These are phyloP conservation scores for Nemania diffusa DNA, from an alignment of 2,329 filamentous ascomycete species.

Conservation along the genomic window DNA sequence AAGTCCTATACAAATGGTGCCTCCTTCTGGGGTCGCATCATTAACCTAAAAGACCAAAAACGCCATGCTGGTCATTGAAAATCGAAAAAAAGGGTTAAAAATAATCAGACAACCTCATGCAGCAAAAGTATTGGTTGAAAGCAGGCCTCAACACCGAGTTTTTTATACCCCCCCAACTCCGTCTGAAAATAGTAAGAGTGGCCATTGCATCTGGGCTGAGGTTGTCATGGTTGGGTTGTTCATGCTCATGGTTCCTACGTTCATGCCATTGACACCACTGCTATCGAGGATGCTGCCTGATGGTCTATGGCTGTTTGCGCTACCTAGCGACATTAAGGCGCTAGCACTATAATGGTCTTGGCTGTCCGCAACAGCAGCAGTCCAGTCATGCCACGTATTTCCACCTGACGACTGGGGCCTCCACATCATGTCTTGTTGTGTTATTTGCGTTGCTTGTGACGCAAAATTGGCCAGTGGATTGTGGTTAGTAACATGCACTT, in stretches of 20 bases:
- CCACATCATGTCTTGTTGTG: conserved; percentile 47
- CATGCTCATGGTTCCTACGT: conserved; percentile 43
- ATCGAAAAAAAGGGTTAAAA: conserved; percentile 7
- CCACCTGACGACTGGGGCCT: conserved; percentile 47
- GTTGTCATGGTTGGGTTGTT: conserved; percentile 40
- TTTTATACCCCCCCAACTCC: conserved; percentile 45
- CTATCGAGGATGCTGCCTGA: conserved; percentile 40
- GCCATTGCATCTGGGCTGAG: conserved; percentile 48
- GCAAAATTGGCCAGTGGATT: conserved; percentile 47
- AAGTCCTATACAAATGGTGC: conserved; percentile 4
- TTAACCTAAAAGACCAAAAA: conserved; percentile 30
- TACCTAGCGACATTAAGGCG: conserved; percentile 60
- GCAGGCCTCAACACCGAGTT: not conserved
- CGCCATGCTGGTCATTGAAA: conserved; percentile 30
- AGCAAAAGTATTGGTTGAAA: not conserved
- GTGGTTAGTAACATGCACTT: conserved; percentile 39
- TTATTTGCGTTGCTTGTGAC: conserved; percentile 46
- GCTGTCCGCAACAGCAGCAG: conserved; percentile 60
- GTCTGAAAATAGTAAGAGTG: conserved; percentile 47
- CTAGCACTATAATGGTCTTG: conserved; percentile 62
- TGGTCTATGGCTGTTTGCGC: conserved; percentile 34
- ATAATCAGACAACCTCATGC: not conserved
- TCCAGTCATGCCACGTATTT: conserved; percentile 67
- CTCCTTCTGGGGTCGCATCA: conserved; percentile 10
- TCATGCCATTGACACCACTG: conserved; percentile 35